Conservation (phyloP, 225 moss, liverwort and hornwort species). For the Sphagnum tenellum region DNA sequence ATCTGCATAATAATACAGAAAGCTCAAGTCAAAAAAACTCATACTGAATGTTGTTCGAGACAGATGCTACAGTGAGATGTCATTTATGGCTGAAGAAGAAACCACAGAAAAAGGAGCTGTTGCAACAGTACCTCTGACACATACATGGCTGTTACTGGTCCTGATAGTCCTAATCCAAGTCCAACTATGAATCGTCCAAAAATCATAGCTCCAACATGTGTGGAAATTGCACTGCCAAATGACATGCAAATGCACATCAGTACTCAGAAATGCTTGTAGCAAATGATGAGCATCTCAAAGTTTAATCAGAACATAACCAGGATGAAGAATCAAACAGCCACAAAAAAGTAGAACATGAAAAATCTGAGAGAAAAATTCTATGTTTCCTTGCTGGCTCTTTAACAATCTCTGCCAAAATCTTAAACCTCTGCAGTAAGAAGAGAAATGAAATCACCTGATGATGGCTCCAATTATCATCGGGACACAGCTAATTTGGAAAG, state of each 20-base stretch:
- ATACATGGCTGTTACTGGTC: conserved; percentile 82
- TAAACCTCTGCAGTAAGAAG: no score
- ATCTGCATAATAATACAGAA: conserved; percentile 32
- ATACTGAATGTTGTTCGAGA: no score
- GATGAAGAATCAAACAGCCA: no score
- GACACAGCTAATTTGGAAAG: conserved; percentile 66
- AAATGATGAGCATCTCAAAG: no score
- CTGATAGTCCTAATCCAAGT: conserved; percentile 66
- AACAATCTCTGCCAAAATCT: no score
- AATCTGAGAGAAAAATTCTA: no score
- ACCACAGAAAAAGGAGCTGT: neutral
- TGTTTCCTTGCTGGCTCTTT: no score
- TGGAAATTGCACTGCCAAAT: conserved; percentile 53
- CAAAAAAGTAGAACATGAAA: no score
- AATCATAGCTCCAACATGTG: conserved; percentile 57
- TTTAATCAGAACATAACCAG: no score
- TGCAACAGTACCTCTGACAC: conserved; percentile 58
- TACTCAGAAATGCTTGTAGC: no score
- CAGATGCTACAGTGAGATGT: no score
- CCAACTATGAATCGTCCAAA: conserved; percentile 76
- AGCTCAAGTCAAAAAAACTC: conserved; percentile 2
- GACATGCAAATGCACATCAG: no score
- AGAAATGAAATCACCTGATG: conserved; percentile 31
- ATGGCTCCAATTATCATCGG: conserved; percentile 75
- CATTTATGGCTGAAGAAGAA: neutral